phyloP scores from a whole-genome alignment of 2,329 filamentous ascomycete genomes.

The Alternaria sp. region DNA sequence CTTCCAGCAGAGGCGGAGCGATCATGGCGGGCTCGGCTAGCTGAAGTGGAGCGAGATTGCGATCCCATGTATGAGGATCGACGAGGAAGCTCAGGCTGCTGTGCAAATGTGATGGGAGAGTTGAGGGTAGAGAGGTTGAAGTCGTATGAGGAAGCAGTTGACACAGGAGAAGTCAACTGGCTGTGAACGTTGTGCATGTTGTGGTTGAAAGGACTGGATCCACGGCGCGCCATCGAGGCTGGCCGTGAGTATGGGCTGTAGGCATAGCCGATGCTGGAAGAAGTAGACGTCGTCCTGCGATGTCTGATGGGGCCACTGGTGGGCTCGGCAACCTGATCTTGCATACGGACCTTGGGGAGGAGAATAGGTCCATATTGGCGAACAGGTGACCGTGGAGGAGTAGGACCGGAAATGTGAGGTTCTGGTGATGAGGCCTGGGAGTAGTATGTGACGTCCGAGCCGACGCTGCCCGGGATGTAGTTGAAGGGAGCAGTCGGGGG shows the following conservation, averaged over 20 bases:
- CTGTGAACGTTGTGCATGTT: slow-evolving; percentile 40
- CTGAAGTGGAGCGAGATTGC: slow-evolving; percentile 66
- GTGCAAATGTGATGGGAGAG: slow-evolving; percentile 65
- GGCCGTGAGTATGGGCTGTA: slow-evolving; percentile 60
- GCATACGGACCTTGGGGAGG: slow-evolving; percentile 83
- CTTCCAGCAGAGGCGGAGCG: slow-evolving; percentile 71
- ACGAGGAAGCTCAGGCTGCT: slow-evolving; percentile 33
- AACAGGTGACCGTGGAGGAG: slow-evolving; percentile 74
- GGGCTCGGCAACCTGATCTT: slow-evolving; percentile 77
- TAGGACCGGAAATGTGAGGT: slow-evolving; percentile 70
- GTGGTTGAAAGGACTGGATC: slow-evolving; percentile 53
- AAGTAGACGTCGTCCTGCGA: slow-evolving; percentile 61
- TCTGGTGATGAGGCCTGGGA: slow-evolving; percentile 73
- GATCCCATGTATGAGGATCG: slow-evolving; percentile 48
- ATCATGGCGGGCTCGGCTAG: slow-evolving; percentile 52
- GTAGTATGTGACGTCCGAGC: slow-evolving; percentile 64
- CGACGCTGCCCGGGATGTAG: slow-evolving; percentile 49
- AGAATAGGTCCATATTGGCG: slow-evolving; percentile 79
- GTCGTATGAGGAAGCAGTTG: slow-evolving; percentile 49
- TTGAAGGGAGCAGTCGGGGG: slow-evolving; percentile 49
- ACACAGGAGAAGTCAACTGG: slow-evolving; percentile 54
- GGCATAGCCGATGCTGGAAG: slow-evolving; percentile 48
- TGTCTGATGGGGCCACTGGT: slow-evolving; percentile 62
- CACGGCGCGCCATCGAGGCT: slow-evolving; percentile 53
- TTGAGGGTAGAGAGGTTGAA: slow-evolving; percentile 59